Evolutionary conservation across 169 alveolate genomes (phyloP), one percentile per base, ranked within the genome.

Genomic region (Plasmodium chabaudi): DNA sequence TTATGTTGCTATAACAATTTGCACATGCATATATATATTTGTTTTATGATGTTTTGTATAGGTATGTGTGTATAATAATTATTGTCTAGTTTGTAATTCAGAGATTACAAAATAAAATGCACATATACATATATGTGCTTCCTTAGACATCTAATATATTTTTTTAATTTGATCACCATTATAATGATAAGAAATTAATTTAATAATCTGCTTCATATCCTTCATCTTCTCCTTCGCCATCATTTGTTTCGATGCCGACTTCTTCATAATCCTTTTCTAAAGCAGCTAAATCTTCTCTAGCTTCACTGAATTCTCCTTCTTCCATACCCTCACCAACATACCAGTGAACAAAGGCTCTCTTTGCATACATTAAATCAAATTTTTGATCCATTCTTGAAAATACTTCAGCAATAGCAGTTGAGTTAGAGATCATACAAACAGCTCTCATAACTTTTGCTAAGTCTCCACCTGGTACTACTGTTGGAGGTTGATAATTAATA

Each of bases 281-380:
- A 44, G 99, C 99, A 19, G 99, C 99, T 74, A 99, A 94, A 91
- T 99, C 99, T 88, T 98, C 99, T 67, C 99, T 95, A 57, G 99
- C 99, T 95, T 98, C 99, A 65, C 98, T 96, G 94, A 98, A 98
- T 88, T 98, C 99, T 21, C 99, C 99, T 94, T 98, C 99, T 94
- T 99, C 99, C 99, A 98, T 98, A 84, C 99, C 99, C 93, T 98
- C 99, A 44, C 99, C 99, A 67, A 98, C 99, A 93, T 96, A 98
- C 99, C 99, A 98, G 92, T 99, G 99, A 73, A 98, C 99, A 94
- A 98, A 99, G 53, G 99, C 99, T 82, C 99, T 97, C 96, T 98
- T 98, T 72, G 99, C 97, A 91, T 97, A 96, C 99, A 99, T 98
- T 74, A 98, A 94, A 92, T 98, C 99, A 96, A 98, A 99, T 94